Evolutionary conservation across 768 basidiomycete genomes (phyloP).

Genomic region (Lentinula detonsa): DNA sequence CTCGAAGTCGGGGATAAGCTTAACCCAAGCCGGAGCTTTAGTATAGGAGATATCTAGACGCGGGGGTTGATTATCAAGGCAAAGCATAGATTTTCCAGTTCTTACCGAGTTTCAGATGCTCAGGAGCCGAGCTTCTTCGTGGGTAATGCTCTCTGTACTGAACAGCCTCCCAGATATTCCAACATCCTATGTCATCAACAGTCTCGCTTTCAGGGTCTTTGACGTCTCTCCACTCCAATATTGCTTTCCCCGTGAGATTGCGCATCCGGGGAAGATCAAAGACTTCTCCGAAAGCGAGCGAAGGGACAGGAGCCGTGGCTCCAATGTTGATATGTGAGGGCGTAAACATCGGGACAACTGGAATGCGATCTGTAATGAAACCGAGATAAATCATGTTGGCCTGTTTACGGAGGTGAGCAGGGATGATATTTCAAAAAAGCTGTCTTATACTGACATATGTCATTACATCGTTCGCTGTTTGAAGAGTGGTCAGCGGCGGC

Average conservation of each 20-base stretch:
- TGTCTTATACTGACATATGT: slow-evolving; percentile 42
- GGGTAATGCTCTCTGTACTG: slow-evolving; percentile 32
- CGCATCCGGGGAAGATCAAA: slow-evolving; percentile 54
- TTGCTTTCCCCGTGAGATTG: slow-evolving; percentile 32
- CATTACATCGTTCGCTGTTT: slow-evolving; percentile 71
- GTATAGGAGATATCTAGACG: slow-evolving; percentile 47
- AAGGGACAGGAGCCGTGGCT: slow-evolving; percentile 23
- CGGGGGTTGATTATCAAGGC: neutral
- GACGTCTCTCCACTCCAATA: slow-evolving; percentile 62
- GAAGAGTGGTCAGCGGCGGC: slow-evolving; percentile 7
- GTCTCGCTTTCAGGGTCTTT: slow-evolving; percentile 37
- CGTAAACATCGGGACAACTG: slow-evolving; percentile 52
- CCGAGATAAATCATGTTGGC: slow-evolving; percentile 55
- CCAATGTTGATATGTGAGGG: slow-evolving; percentile 48
- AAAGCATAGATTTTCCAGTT: slow-evolving; percentile 9
- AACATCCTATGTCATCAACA: slow-evolving; percentile 49
- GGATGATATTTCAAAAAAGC: no score
- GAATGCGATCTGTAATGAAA: slow-evolving; percentile 51
- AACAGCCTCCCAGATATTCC: slow-evolving; percentile 46
- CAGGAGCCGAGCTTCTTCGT: slow-evolving; percentile 29
- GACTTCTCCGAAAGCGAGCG: slow-evolving; percentile 51
- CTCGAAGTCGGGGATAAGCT: slow-evolving; percentile 36
- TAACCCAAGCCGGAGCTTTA: slow-evolving; percentile 40
- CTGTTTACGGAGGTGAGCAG: slow-evolving; percentile 9
- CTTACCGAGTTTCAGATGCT: slow-evolving; percentile 35